Evolutionary conservation across 2,329 filamentous ascomycete species (phyloP).

Genomic region (Colletotrichum eleusines): DNA sequence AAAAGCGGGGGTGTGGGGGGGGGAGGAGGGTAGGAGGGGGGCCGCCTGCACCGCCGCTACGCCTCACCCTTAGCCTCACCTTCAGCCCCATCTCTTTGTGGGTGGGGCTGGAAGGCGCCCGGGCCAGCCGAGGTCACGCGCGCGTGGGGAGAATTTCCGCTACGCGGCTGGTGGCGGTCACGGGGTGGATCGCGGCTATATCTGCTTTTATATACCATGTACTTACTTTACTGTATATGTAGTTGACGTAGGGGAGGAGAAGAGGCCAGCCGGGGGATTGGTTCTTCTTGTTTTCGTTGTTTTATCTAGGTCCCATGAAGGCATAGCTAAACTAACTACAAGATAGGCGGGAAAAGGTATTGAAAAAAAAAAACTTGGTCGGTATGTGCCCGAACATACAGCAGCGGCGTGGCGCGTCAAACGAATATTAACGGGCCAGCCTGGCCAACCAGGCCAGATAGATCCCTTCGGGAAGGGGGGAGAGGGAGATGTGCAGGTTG

Average conservation of each 20-base stretch:
- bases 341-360: neutral
- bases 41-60: neutral
- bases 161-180: neutral
- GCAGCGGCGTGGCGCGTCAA: neutral
- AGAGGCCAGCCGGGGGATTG: too few relatives aligned
- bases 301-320: neutral
- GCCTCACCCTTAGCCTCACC: too few relatives aligned
- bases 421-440: neutral
- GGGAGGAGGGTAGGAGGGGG: too few relatives aligned
- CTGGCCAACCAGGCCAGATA: too few relatives aligned
- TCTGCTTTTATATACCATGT: too few relatives aligned
- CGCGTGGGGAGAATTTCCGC: neutral
- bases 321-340: neutral
- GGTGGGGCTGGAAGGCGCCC: neutral
- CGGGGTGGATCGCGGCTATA: too few relatives aligned
- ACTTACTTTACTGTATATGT: too few relatives aligned
- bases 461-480: too few relatives aligned
- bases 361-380: neutral
- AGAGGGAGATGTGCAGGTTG: neutral
- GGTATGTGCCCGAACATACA: slow-evolving; percentile 17
- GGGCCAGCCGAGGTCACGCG: too few relatives aligned
- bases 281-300: too few relatives aligned
- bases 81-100: neutral
- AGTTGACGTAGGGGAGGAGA: too few relatives aligned
- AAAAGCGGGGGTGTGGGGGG: neutral